Evolutionary conservation across 176 grass and related monocot genomes (phyloP).

Genomic region (Zoysia japonica): DNA sequence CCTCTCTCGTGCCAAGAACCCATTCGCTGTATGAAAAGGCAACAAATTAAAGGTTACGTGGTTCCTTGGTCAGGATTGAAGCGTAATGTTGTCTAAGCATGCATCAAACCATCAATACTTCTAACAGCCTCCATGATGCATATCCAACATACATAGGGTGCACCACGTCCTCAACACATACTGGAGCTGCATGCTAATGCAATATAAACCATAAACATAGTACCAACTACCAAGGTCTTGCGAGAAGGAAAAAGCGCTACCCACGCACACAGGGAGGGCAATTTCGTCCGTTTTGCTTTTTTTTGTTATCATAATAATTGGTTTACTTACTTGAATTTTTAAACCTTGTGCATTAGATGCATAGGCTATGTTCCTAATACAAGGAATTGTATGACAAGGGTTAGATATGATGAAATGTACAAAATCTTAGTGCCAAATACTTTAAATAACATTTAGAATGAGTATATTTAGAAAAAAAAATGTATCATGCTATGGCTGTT

Average conservation of each 20-base stretch:
- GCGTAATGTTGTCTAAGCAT: constrained; percentile 22
- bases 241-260: neutral
- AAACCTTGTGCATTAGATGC: constrained; percentile 22
- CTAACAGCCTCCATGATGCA: constrained; percentile 11
- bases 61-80: constrained; percentile 24
- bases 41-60: constrained; percentile 19
- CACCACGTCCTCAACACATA: constrained; percentile 32
- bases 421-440: constrained; percentile 8
- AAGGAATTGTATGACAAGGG: constrained; percentile 18
- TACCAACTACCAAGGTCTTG: neutral
- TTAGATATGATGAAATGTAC: constrained; percentile 10
- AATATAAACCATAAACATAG: constrained; percentile 1
- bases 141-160: constrained; percentile 21
- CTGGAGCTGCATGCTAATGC: constrained; percentile 26
- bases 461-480: constrained; percentile 1
- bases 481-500: constrained; percentile 8
- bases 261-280: neutral
- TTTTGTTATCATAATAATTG: constrained; percentile 15
- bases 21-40: constrained; percentile 68
- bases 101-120: constrained; percentile 35
- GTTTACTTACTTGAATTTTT: neutral
- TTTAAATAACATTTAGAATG: neutral
- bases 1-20: constrained; percentile 96
- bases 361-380: neutral
- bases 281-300: constrained; percentile 23